phyloP scores from a whole-genome alignment of 176 grass and related monocot species.

The Hsuehochloa calcarea region DNA sequence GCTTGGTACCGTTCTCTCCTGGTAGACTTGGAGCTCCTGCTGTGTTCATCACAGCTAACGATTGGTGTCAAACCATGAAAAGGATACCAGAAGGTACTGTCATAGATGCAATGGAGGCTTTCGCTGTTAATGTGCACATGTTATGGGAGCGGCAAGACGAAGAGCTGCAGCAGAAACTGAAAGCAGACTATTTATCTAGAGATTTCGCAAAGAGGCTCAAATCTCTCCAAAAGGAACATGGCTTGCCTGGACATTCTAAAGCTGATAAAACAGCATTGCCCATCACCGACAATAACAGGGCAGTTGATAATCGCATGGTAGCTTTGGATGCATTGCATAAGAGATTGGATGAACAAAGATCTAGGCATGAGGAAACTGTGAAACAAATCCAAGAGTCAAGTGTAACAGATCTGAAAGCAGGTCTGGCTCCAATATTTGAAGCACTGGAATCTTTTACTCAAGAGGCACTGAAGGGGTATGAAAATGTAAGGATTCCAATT shows the following conservation, averaged over 20 bases:
- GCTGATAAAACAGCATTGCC: constrained; percentile 27
- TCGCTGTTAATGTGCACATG: constrained; percentile 59
- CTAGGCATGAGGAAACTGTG: constrained; percentile 60
- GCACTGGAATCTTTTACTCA: constrained; percentile 63
- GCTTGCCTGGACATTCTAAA: constrained; percentile 27
- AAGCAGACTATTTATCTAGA: constrained; percentile 63
- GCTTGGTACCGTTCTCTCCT: constrained; percentile 59
- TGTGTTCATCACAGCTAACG: constrained; percentile 75
- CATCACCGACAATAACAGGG: constrained; percentile 6
- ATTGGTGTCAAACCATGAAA: constrained; percentile 62
- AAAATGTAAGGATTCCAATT: constrained; percentile 56
- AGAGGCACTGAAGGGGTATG: constrained; percentile 61
- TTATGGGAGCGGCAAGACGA: constrained; percentile 62
- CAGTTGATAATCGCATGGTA: constrained; percentile 52
- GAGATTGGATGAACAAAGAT: constrained; percentile 65
- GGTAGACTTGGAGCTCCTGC: constrained; percentile 63
- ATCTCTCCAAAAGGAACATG: constrained; percentile 47
- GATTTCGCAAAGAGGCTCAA: constrained; percentile 60
- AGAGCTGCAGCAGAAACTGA: constrained; percentile 65
- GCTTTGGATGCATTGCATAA: constrained; percentile 61
- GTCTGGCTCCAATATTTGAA: constrained; percentile 71
- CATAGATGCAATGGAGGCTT: constrained; percentile 56
- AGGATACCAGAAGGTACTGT: constrained; percentile 61
- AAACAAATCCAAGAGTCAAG: constrained; percentile 58
- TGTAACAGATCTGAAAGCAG: constrained; percentile 64